Conservation (phyloP, 1,284 basidiomycete species). For the Marasmius fiardii region DNA sequence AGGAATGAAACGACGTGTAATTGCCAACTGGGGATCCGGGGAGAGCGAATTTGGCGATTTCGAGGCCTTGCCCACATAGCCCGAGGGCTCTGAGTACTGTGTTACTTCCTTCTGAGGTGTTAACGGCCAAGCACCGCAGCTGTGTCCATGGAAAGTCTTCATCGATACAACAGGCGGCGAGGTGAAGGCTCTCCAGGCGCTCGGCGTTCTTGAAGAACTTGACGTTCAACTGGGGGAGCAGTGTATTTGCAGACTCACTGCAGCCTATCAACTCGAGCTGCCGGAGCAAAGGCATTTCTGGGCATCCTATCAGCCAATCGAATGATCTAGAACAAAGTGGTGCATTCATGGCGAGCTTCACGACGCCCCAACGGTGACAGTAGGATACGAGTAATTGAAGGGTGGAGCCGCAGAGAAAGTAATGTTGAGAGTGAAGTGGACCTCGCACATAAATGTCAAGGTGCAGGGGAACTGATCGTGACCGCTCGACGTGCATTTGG, state of each 20-base stretch:
- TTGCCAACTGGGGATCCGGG: background rate
- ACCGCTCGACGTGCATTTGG: background rate
- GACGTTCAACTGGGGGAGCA: background rate
- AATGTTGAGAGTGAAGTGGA: background rate
- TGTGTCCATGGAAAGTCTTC: background rate
- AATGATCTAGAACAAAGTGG: background rate
- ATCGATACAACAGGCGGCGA: background rate
- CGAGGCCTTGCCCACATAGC: background rate
- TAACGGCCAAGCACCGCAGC: background rate
- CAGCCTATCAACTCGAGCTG: background rate
- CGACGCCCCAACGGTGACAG: background rate
- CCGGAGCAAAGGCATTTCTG: background rate
- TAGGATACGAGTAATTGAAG: background rate
- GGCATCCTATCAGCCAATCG: background rate
- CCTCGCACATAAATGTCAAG: background rate
- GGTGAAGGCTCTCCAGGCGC: background rate
- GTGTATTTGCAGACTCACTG: background rate
- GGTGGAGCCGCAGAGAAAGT: background rate
- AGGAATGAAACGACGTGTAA: background rate
- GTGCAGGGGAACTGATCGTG: background rate
- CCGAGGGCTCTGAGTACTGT: background rate
- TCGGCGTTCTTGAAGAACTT: background rate
- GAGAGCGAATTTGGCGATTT: background rate
- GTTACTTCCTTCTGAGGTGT: background rate
- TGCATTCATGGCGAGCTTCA: background rate